Percentiles rank a stretch among this genome's conserved stretches.
Evolutionary conservation across 441 rosid genomes (phyloP).

Genomic region (Geranium incanum): DNA sequence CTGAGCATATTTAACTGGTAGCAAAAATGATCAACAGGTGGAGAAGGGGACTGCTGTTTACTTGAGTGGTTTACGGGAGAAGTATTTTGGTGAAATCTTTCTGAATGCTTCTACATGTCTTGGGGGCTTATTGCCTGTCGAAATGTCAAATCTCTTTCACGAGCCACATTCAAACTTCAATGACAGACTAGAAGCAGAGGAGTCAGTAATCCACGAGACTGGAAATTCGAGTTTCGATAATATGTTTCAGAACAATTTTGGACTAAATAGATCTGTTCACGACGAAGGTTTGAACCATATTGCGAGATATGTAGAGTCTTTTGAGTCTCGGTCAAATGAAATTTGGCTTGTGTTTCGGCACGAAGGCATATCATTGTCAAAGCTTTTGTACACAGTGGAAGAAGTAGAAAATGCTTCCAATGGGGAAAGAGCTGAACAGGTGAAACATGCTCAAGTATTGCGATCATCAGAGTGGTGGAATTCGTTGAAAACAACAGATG

Average conservation of each 20-base stretch:
- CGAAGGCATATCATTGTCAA: constrained; percentile 85
- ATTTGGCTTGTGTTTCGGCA: constrained; percentile 90
- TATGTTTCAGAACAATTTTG: constrained; percentile 25
- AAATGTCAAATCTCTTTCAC: constrained; percentile 27
- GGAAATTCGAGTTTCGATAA: constrained; percentile 30
- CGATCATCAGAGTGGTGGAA: constrained; percentile 95
- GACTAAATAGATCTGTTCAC: constrained; percentile 26
- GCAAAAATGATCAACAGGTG: constrained; percentile 44
- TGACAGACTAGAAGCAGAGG: constrained; percentile 26
- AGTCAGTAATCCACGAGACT: constrained; percentile 25
- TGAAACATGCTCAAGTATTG: constrained; percentile 50
- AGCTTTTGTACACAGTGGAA: constrained; percentile 74
- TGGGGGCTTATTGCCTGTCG: constrained; percentile 34
- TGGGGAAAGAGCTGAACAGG: constrained; percentile 47
- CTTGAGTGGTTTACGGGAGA: constrained; percentile 89
- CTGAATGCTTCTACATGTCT: constrained; percentile 57
- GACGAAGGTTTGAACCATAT: constrained; percentile 87
- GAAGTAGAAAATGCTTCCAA: constrained; percentile 38
- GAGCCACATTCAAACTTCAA: constrained; percentile 28
- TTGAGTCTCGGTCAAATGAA: constrained; percentile 81
- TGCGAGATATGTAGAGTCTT: constrained; percentile 88
- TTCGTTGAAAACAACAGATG: constrained; percentile 84
- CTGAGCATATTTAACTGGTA: not conserved
- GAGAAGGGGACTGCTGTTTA: constrained; percentile 79
- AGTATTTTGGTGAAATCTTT: constrained; percentile 87